Evolutionary conservation across 169 alveolate species (phyloP), one percentile per base, ranked within the genome.

Genomic region (Cryptosporidium muris): DNA sequence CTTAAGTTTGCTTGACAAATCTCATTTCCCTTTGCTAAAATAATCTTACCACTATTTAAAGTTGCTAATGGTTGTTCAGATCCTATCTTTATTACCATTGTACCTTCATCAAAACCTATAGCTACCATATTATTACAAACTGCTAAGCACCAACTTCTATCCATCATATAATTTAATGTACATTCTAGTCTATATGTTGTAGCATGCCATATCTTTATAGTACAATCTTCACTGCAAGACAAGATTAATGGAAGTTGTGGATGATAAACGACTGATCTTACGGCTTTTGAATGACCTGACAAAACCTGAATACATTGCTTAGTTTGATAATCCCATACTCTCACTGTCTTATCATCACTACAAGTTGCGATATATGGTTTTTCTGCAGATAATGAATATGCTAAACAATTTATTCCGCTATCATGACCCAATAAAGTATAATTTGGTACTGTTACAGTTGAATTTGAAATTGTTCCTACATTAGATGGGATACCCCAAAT

Each of bases 311-410:
- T 88, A 81, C 99, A 98, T 88, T 96, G 97, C 90, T 97, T 97
- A 34, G 99, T 97, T 89, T 96, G 97, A 82, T 96, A 98, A 81
- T 98, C 99, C 99, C 99, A 98, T 5, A 98, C 96, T 66, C 98
- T 96, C 12, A 98, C 96, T 7, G 97, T 94, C 65, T 92, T 90
- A 89, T 98, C 99, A 90, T 98, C 99, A 11, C 98, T 95, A 11
- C 99, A 99, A 25, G 98, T 94, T 37, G 97, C 95, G 49, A 98
- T 81, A 90, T 96, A 96, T 1, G 99, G 98, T 66, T 94, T 94
- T 66, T 97, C 98, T 65, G 95, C 95, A 8, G 89, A 81, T 42
- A 81, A 90, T 45, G 93, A 90, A 89, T 94, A 97, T 56, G 95
- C 98, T 16, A 98, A 94, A 88, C 99, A 94, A 82, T 98, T 98